Base-by-base conservation (phyloP, 1,139 yeast genomes). In the Candida tunisiensis region DNA sequence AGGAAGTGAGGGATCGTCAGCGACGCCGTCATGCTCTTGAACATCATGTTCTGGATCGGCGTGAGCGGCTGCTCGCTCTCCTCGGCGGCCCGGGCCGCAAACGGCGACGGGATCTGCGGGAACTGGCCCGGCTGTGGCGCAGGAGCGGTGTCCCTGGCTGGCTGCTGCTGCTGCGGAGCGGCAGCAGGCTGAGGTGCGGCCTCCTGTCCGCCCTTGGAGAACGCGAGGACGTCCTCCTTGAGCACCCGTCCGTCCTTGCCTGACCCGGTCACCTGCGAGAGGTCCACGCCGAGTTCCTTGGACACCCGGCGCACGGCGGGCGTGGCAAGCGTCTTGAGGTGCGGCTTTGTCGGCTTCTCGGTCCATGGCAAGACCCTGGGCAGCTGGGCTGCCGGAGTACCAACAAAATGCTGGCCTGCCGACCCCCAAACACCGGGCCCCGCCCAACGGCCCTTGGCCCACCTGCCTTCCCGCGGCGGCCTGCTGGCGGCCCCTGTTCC, bases 161-260 rank as follows among this genome's bases (percentile, higher is more conserved):
- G 19, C 3, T 23, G 6, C 16, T 13, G 19, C 6, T 5, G 12
- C 8, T 6, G 5, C 13, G 28, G 25, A 3, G 20, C 14, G 22
- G 8, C 17, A 6, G 7, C 6, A n/a, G 21, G 4, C 21, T 19
- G 13, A 5, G 21, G 6, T 4, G 10, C 14, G 6, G 4, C 13
- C 4, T 12, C 13, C 16, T 21, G 17, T 10, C 19, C 21, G 15
- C 23, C 19, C 18, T 32, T 28, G 5, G 34, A 28, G 26, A 29
- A 37, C 13, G 30, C 30, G 7, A 40, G 24, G 2, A 50, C 50
- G 27, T 50, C 55, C 28, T 50, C 55, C 34, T 50, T 50, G 32
- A 48, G 23, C 3, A 50, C 53, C 2, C 55, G 38, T 4, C 53
- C 53, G 19, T 45, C 51, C 28, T 50, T 50, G 3, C 55, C 55